A percentile compares a stretch with the other conserved stretches of the same genome.
Conservation (phyloP, 345 rosid species). For the Rhizophora apiculata region DNA sequence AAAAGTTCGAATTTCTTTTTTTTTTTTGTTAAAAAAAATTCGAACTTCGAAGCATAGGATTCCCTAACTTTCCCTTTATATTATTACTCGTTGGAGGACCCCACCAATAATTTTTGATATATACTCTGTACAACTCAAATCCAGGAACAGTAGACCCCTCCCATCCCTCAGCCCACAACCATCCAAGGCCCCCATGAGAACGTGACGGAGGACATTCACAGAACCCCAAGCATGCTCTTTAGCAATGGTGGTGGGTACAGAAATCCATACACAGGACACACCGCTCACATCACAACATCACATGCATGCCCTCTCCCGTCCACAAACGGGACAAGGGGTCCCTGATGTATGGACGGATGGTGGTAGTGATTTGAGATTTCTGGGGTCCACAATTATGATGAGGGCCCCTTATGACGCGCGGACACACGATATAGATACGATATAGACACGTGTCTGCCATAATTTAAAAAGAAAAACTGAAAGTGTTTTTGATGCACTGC, state of each 20-base stretch:
- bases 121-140: too few species aligned
- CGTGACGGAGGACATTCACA: neutral
- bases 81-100: neutral
- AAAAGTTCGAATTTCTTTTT: too few species aligned
- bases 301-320: neutral
- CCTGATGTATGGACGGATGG: neutral
- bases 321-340: neutral
- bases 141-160: too few species aligned
- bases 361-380: neutral
- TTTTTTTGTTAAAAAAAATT: too few species aligned
- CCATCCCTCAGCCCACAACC: neutral
- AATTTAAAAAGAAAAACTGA: too few species aligned
- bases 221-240: neutral
- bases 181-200: neutral
- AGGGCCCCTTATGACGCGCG: too few species aligned
- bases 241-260: neutral
- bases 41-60: neutral
- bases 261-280: neutral
- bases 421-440: too few species aligned
- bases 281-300: conserved; percentile 13
- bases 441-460: too few species aligned
- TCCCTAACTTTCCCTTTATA: neutral
- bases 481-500: too few species aligned
- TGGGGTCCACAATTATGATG: neutral
- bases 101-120: neutral